A percentile compares a stretch with the other conserved stretches of the same genome.
phyloP scores from a whole-genome alignment of 495 filamentous ascomycete species.

The Xylaria venustula region DNA sequence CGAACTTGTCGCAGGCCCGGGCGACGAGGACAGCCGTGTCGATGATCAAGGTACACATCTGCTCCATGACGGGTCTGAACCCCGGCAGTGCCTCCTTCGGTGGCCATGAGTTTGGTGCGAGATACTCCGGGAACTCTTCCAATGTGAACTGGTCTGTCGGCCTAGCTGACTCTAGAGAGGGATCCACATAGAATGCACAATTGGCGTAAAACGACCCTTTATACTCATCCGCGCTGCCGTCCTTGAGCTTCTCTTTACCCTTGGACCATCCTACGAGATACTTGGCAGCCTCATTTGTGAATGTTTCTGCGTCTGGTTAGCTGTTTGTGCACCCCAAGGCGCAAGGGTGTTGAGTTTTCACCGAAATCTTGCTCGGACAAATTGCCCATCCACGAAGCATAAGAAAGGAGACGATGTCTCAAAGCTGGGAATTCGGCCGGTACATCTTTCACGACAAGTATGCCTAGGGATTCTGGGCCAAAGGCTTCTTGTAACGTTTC shows the following conservation, averaged over 20 bases:
- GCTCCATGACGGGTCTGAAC: conserved; percentile 69
- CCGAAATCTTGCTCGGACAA: conserved; percentile 71
- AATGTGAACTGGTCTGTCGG: conserved; percentile 57
- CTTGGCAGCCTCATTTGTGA: conserved; percentile 63
- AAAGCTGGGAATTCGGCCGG: conserved; percentile 66
- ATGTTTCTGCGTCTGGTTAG: conserved; percentile 45
- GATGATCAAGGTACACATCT: conserved; percentile 81
- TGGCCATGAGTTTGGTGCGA: conserved; percentile 83
- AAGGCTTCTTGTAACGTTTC: conserved; percentile 80
- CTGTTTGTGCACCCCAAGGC: not conserved
- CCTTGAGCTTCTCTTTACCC: conserved; percentile 91
- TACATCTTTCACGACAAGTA: conserved; percentile 86
- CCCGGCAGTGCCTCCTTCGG: conserved; percentile 60
- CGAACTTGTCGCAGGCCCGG: conserved; percentile 81
- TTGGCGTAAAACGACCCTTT: conserved; percentile 98
- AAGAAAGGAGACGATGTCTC: conserved; percentile 73
- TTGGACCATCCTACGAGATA: conserved; percentile 74
- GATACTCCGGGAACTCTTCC: conserved; percentile 58
- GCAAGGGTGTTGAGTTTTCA: conserved; percentile 32
- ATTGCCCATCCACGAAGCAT: conserved; percentile 85
- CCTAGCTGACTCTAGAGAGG: conserved; percentile 56
- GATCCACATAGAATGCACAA: conserved; percentile 85
- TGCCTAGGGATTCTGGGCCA: conserved; percentile 86
- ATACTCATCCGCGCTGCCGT: conserved; percentile 82
- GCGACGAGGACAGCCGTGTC: conserved; percentile 87